Conservation (phyloP, 164 flowering plant genomes). For the Akebia trifoliata region DNA sequence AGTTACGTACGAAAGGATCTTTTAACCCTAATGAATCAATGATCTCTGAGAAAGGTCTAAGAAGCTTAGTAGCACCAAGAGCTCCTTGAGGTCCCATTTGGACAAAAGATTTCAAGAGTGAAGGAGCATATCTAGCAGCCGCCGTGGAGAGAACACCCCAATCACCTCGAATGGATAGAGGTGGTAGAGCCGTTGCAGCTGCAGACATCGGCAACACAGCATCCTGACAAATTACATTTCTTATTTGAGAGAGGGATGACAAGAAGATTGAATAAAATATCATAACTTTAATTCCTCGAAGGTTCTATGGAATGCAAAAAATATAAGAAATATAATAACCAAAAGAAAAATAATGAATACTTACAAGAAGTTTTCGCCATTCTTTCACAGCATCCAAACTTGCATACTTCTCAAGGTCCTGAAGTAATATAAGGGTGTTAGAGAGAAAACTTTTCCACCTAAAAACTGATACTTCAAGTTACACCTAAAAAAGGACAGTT, state of each 20-base stretch:
- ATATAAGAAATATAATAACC: not conserved
- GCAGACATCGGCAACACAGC: conserved; percentile 82
- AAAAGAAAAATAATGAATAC: conserved; percentile 19
- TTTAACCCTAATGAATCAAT: conserved; percentile 74
- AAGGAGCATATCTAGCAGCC: conserved; percentile 85
- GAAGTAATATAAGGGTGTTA: conserved; percentile 10
- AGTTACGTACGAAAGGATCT: conserved; percentile 83
- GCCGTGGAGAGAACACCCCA: conserved; percentile 85
- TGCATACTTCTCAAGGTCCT: conserved; percentile 90
- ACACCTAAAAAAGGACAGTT: not conserved
- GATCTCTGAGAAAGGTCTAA: conserved; percentile 85
- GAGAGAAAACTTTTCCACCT: not conserved
- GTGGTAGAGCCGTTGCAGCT: conserved; percentile 96
- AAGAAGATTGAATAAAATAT: not conserved
- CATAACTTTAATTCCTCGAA: too few species aligned
- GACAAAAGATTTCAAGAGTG: conserved; percentile 73
- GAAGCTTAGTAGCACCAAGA: conserved; percentile 88
- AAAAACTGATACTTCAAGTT: not conserved
- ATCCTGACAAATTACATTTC: conserved; percentile 45
- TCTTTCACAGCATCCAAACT: conserved; percentile 68
- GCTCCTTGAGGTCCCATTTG: conserved; percentile 95
- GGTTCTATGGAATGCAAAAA: too few species aligned
- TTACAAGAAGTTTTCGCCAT: conserved; percentile 89
- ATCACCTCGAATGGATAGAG: conserved; percentile 87
- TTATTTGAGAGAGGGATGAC: conserved; percentile 4